Percentiles rank a stretch among this genome's conserved stretches.
phyloP scores from a whole-genome alignment of 2,329 filamentous ascomycete genomes.

The Bisporella sp. region DNA sequence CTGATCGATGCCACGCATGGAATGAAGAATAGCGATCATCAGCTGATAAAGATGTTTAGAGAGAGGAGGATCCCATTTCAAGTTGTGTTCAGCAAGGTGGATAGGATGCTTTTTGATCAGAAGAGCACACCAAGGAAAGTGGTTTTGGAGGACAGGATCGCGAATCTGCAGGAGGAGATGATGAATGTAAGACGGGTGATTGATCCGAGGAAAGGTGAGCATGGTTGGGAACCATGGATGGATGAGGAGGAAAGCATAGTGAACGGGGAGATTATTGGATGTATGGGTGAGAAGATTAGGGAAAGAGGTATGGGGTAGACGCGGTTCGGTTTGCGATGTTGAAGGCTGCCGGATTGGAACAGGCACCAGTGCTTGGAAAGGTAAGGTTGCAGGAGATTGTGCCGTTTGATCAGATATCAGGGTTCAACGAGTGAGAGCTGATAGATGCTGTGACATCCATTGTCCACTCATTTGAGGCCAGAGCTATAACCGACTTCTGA shows the following conservation, averaged over 20 bases:
- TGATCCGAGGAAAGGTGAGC: conserved; percentile 25
- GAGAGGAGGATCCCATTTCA: conserved; percentile 54
- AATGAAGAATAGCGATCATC: conserved; percentile 51
- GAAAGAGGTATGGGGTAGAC: conserved; percentile 49
- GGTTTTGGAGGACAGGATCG: conserved; percentile 26
- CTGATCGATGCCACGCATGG: conserved; percentile 58
- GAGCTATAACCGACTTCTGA: no score
- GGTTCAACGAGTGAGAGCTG: not conserved
- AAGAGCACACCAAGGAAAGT: conserved; percentile 25
- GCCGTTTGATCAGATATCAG: conserved; percentile 18
- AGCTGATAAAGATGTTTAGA: conserved; percentile 49
- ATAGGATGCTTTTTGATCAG: conserved; percentile 41
- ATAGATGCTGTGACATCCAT: no score
- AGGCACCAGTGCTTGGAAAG: not conserved
- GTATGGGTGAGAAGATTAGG: conserved; percentile 44
- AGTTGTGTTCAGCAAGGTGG: conserved; percentile 59
- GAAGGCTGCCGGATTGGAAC: conserved; percentile 50
- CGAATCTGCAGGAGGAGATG: conserved; percentile 32
- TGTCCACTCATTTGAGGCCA: no score
- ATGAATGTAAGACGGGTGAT: conserved; percentile 32
- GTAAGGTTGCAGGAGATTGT: conserved; percentile 20
- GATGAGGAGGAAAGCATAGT: conserved; percentile 32
- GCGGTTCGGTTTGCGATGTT: conserved; percentile 58
- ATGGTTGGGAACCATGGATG: conserved; percentile 8
- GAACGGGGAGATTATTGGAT: conserved; percentile 53